These are phyloP conservation scores for Phialocephala sp. DNA, from an alignment of 2,329 filamentous ascomycete species.

Conservation along the genomic window DNA sequence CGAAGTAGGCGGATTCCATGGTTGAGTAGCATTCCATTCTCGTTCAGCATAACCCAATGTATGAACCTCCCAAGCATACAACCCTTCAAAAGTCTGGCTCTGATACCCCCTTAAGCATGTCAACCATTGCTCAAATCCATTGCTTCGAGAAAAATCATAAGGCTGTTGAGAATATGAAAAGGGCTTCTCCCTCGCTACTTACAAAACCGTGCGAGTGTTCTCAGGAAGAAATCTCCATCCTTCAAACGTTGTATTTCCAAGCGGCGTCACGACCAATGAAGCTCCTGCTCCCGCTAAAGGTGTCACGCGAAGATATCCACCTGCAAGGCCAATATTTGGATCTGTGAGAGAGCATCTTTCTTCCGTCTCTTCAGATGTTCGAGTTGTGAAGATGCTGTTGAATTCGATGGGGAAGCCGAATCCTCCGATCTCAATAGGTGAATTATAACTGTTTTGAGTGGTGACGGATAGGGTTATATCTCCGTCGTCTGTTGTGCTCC, in stretches of 20 bases:
- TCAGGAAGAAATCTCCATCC: constrained; percentile 61
- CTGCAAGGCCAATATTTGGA: constrained; percentile 64
- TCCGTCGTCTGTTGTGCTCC: constrained; percentile 52
- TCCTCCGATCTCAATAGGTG: constrained; percentile 57
- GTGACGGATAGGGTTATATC: constrained; percentile 59
- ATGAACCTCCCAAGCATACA: constrained; percentile 65
- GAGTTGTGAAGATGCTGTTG: constrained; percentile 65
- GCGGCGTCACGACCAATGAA: constrained; percentile 59
- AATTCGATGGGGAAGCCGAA: constrained; percentile 65
- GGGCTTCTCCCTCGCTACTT: too few species aligned
- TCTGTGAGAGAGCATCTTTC: constrained; percentile 60
- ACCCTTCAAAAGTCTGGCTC: constrained; percentile 63
- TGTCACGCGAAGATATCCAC: constrained; percentile 60
- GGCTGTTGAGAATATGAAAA: too few species aligned
- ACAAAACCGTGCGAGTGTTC: constrained; percentile 45
- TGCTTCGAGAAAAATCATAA: too few species aligned
- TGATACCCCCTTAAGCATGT: constrained; percentile 45
- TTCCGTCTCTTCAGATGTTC: constrained; percentile 54
- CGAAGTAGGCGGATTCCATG: constrained; percentile 62
- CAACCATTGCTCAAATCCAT: too few species aligned
- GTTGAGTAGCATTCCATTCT: constrained; percentile 56
- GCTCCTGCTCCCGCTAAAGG: constrained; percentile 58
- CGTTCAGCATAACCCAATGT: constrained; percentile 60
- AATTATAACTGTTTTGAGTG: constrained; percentile 50
- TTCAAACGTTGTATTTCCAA: constrained; percentile 56